Evolutionary conservation across 768 basidiomycete species (phyloP).

Genomic region (Lactarius hengduanensis): DNA sequence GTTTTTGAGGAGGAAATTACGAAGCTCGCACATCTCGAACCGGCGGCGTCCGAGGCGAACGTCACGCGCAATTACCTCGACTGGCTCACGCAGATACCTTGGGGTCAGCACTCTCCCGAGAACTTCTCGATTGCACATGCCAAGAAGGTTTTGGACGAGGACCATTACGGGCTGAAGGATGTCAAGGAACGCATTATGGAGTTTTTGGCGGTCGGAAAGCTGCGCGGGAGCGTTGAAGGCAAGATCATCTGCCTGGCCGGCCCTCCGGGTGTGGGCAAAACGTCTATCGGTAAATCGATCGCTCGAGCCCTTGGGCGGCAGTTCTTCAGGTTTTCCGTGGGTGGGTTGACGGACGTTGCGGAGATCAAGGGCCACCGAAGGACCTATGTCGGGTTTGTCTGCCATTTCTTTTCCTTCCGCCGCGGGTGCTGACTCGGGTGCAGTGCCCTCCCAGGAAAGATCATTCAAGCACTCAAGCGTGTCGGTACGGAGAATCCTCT

Average conservation of each 20-base stretch:
- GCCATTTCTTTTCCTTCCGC: neutral
- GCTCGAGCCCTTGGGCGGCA: conserved; percentile 85
- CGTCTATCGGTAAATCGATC: conserved; percentile 93
- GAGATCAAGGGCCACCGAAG: conserved; percentile 98
- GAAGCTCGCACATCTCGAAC: conserved; percentile 87
- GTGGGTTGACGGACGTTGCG: conserved; percentile 94
- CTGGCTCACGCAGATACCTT: conserved; percentile 93
- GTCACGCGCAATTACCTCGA: conserved; percentile 95
- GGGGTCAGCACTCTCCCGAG: conserved; percentile 93
- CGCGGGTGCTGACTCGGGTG: conserved; percentile 2
- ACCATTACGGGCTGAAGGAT: conserved; percentile 91
- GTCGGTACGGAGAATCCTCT: conserved; percentile 94
- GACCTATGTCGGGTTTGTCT: conserved; percentile 87
- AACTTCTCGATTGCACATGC: conserved; percentile 88
- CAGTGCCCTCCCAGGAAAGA: conserved; percentile 90
- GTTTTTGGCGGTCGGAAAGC: conserved; percentile 93
- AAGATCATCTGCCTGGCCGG: conserved; percentile 98
- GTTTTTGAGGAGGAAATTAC: conserved; percentile 95
- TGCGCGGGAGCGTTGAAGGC: conserved; percentile 91
- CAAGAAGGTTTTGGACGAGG: conserved; percentile 82
- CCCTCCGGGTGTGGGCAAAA: conserved; percentile 98
- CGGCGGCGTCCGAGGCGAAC: conserved; percentile 88
- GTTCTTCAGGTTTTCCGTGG: conserved; percentile 97
- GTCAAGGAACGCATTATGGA: conserved; percentile 94
- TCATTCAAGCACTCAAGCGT: conserved; percentile 90